Percentiles rank a stretch among this genome's conserved stretches.
phyloP scores from a whole-genome alignment of 2,329 filamentous ascomycete species.

The Acrocalymma vagum region DNA sequence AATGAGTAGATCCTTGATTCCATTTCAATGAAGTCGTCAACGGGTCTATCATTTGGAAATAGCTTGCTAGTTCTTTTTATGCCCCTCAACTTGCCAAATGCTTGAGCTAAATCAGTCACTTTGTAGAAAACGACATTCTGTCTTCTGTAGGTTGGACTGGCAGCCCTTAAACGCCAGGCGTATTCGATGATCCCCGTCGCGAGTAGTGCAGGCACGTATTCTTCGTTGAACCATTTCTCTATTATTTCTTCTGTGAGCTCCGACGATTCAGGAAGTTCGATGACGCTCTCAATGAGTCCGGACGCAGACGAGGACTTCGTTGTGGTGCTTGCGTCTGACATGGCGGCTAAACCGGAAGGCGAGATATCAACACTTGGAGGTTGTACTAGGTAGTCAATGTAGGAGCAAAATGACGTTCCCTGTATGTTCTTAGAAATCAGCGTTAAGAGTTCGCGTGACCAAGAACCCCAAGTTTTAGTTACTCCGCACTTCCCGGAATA shows the following conservation, averaged over 20 bases:
- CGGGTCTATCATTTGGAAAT: conserved; percentile 21
- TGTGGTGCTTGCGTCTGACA: conserved; percentile 10
- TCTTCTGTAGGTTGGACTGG: conserved; percentile 24
- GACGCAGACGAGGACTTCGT: conserved; percentile 23
- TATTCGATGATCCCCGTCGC: conserved; percentile 21
- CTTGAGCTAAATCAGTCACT: conserved; percentile 28
- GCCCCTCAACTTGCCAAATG: conserved; percentile 21
- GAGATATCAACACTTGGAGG: too few relatives aligned
- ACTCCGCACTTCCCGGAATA: conserved; percentile 16
- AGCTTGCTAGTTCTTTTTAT: conserved; percentile 25
- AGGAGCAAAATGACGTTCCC: too few relatives aligned
- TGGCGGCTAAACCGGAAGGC: conserved; percentile 1
- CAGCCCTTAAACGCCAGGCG: conserved; percentile 32
- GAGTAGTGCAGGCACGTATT: conserved; percentile 30
- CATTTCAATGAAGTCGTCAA: conserved; percentile 27
- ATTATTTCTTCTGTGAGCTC: conserved; percentile 26
- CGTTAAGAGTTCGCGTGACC: too few relatives aligned
- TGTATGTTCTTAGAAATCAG: too few relatives aligned
- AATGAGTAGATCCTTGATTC: conserved; percentile 29
- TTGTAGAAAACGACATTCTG: conserved; percentile 34
- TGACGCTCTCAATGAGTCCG: conserved; percentile 28
- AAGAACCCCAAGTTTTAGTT: background rate
- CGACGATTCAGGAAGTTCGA: conserved; percentile 21
- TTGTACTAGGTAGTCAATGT: too few relatives aligned
- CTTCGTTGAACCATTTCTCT: conserved; percentile 32